Evolutionary conservation across 2,329 filamentous ascomycete species (phyloP).

Genomic region (Cladophialophora bantiana): DNA sequence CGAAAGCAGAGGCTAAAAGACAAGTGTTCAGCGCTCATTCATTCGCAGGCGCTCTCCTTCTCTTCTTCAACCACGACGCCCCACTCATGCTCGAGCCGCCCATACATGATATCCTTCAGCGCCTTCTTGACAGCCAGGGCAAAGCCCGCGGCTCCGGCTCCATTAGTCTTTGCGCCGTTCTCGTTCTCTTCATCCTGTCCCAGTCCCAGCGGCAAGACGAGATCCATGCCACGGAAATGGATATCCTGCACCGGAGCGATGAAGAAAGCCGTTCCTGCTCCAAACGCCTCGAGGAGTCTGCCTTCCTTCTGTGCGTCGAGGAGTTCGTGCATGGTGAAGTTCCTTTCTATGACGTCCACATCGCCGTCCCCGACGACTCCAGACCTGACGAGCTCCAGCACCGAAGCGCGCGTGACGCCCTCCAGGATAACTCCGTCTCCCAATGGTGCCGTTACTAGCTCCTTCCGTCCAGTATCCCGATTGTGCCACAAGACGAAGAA

Average conservation of each 20-base stretch:
- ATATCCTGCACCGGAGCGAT: constrained; percentile 36
- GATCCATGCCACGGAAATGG: constrained; percentile 36
- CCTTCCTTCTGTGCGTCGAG: constrained; percentile 75
- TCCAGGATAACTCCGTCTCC: constrained; percentile 85
- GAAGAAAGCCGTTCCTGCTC: constrained; percentile 74
- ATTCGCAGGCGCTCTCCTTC: not conserved
- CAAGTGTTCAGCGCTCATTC: not conserved
- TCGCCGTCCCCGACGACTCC: constrained; percentile 57
- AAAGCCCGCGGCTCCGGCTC: constrained; percentile 44
- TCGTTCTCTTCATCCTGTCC: constrained; percentile 47
- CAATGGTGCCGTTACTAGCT: constrained; percentile 84
- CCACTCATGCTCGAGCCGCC: constrained; percentile 72
- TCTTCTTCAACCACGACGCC: constrained; percentile 70
- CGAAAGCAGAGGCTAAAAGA: too few relatives aligned
- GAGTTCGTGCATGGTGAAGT: constrained; percentile 82
- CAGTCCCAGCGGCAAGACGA: constrained; percentile 60
- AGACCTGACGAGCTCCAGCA: constrained; percentile 71
- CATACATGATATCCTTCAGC: constrained; percentile 78
- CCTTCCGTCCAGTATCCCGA: constrained; percentile 62
- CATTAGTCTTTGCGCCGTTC: constrained; percentile 51
- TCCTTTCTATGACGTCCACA: constrained; percentile 82
- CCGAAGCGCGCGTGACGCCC: constrained; percentile 83
- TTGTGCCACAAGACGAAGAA: constrained; percentile 80
- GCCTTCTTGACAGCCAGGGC: constrained; percentile 66
- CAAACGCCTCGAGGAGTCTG: constrained; percentile 82